These are phyloP conservation scores for Chytriomyces sp. DNA, from an alignment of 192 early-diverging fungal species.

Conservation along the genomic window DNA sequence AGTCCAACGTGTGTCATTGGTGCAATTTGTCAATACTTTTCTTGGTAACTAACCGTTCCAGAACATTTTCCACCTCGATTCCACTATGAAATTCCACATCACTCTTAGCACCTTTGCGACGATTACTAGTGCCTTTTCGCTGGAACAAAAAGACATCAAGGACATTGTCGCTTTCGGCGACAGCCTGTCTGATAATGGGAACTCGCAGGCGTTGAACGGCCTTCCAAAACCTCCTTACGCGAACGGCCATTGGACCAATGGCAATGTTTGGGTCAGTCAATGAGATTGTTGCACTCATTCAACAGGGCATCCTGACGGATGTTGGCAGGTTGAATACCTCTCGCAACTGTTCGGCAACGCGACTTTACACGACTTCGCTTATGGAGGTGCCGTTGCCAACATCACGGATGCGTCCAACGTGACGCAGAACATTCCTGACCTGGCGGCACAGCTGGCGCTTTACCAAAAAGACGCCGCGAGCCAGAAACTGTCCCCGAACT, in stretches of 20 bases:
- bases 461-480: not conserved
- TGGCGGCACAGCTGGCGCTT: not conserved
- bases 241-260: slow-evolving; percentile 53
- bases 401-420: not conserved
- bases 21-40: too few species aligned
- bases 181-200: not conserved
- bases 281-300: too few species aligned
- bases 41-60: too few species aligned
- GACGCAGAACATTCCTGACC: not conserved
- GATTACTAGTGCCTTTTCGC: too few species aligned
- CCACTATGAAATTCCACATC: too few species aligned
- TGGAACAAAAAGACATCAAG: too few species aligned
- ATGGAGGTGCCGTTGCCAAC: slow-evolving; percentile 42
- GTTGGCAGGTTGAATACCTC: slow-evolving; percentile 52
- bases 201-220: not conserved
- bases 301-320: too few species aligned
- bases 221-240: slow-evolving; percentile 33
- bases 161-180: slow-evolving; percentile 9
- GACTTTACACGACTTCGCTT: slow-evolving; percentile 44
- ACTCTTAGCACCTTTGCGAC: too few species aligned
- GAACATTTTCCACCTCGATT: too few species aligned
- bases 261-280: slow-evolving; percentile 48
- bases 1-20: too few species aligned
- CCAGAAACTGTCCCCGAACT: not conserved
- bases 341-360: not conserved